Evolutionary conservation across 2,329 filamentous ascomycete species (phyloP).

Genomic region (Diaporthe australafricana): DNA sequence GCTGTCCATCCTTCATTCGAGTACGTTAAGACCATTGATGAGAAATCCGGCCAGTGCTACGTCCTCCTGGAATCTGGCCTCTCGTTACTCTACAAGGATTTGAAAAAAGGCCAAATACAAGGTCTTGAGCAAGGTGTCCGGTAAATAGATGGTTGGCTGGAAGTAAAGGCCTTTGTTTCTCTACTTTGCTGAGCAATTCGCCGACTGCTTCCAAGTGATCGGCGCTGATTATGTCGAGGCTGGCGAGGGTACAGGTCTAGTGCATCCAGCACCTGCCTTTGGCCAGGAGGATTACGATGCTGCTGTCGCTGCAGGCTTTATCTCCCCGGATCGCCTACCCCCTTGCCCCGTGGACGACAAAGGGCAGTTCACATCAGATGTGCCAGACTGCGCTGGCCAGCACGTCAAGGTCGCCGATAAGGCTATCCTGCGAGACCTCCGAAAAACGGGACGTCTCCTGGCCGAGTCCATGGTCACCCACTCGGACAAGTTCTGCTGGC

Average conservation of each 20-base stretch:
- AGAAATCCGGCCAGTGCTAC: slow-evolving; percentile 74
- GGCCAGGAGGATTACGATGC: slow-evolving; percentile 83
- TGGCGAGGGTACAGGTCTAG: slow-evolving; percentile 79
- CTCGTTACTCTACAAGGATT: slow-evolving; percentile 79
- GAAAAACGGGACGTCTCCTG: slow-evolving; percentile 80
- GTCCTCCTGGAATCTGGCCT: slow-evolving; percentile 76
- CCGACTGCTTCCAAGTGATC: slow-evolving; percentile 75
- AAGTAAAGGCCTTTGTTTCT: slow-evolving; percentile 78
- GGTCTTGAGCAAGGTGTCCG: slow-evolving; percentile 74
- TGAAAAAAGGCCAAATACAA: slow-evolving; percentile 82
- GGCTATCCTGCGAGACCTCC: slow-evolving; percentile 89
- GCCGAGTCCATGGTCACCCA: slow-evolving; percentile 89
- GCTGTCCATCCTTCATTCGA: slow-evolving; percentile 81
- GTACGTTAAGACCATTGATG: slow-evolving; percentile 81
- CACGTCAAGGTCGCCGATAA: slow-evolving; percentile 94
- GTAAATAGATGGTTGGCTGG: slow-evolving; percentile 77
- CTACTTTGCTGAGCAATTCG: slow-evolving; percentile 79
- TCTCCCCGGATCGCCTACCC: slow-evolving; percentile 70
- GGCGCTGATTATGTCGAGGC: slow-evolving; percentile 78
- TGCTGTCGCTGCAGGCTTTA: slow-evolving; percentile 72
- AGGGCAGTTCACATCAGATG: slow-evolving; percentile 81
- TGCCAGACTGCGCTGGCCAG: slow-evolving; percentile 84
- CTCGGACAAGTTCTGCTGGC: slow-evolving; percentile 92
- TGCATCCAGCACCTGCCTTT: slow-evolving; percentile 80
- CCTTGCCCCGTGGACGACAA: slow-evolving; percentile 77